These are phyloP conservation scores for Chalciporus chontae DNA, from an alignment of 768 basidiomycete species.

Conservation along the genomic window DNA sequence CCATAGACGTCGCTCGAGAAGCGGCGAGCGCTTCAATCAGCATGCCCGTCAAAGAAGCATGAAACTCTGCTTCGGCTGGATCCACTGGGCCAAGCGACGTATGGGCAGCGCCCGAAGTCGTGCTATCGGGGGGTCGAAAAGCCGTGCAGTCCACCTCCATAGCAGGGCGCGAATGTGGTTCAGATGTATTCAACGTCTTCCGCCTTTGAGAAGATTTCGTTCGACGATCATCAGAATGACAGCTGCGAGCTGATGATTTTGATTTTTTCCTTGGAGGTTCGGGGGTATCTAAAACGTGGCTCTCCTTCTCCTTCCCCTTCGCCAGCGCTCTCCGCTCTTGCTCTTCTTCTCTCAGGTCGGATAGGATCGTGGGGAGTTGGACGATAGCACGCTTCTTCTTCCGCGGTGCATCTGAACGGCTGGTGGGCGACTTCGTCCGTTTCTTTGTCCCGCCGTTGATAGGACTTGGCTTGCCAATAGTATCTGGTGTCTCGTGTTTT, in stretches of 20 bases:
- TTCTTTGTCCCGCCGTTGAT: conserved; percentile 10
- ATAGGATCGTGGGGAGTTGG: neutral
- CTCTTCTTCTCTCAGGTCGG: neutral
- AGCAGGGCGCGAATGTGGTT: conserved; percentile 7
- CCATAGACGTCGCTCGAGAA: conserved; percentile 67
- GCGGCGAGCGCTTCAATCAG: conserved; percentile 67
- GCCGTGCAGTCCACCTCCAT: conserved; percentile 1
- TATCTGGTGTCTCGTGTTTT: neutral
- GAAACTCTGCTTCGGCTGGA: conserved; percentile 20
- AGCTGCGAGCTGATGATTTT: conserved; percentile 7
- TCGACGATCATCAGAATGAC: neutral
- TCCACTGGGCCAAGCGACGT: conserved; percentile 6
- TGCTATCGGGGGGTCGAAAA: conserved; percentile 4
- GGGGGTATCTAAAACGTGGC: neutral
- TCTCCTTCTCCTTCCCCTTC: conserved; percentile 2
- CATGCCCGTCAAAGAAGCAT: conserved; percentile 57
- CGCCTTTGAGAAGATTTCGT: neutral
- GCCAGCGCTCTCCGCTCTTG: neutral
- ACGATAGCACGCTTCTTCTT: conserved; percentile 9
- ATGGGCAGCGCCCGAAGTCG: neutral
- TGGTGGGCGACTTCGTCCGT: neutral
- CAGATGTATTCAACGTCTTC: neutral
- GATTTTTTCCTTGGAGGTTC: conserved; percentile 23
- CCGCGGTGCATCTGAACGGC: neutral
- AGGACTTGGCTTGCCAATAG: neutral